Percentiles rank a stretch among this genome's conserved stretches.
Evolutionary conservation across 2,329 filamentous ascomycete species (phyloP).

Genomic region (Paecilomyces dactylethromorphus): DNA sequence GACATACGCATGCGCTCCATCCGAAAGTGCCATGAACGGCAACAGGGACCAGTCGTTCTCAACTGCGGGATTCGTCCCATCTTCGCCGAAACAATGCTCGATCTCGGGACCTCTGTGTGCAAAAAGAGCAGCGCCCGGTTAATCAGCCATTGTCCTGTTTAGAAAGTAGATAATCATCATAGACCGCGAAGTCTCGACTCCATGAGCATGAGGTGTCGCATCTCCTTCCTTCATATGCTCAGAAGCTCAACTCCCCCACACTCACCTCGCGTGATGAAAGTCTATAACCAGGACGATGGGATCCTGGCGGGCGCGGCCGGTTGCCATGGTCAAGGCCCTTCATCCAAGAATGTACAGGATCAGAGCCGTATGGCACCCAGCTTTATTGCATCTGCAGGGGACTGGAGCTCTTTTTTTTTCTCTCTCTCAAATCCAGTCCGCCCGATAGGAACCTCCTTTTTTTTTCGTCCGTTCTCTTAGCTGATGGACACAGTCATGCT

Average conservation of each 20-base stretch:
- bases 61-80: conserved; percentile 68
- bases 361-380: neutral
- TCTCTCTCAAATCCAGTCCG: neutral
- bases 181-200: neutral
- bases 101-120: conserved; percentile 72
- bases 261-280: conserved; percentile 67
- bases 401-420: neutral
- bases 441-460: neutral
- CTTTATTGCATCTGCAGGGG: neutral
- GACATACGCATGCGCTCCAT: conserved; percentile 84
- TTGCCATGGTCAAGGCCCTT: conserved; percentile 19
- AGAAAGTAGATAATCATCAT: neutral
- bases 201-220: neutral
- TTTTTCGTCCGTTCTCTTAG: neutral
- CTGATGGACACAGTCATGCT: neutral
- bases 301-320: conserved; percentile 41
- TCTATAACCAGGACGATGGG: conserved; percentile 74
- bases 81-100: conserved; percentile 80
- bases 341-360: conserved; percentile 6
- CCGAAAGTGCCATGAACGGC: conserved; percentile 93
- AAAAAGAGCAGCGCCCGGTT: neutral
- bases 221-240: neutral
- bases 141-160: neutral
- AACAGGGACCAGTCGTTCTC: conserved; percentile 88
- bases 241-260: conserved; percentile 1